Percentiles rank a stretch among this genome's conserved stretches.
Evolutionary conservation across 2,329 filamentous ascomycete genomes (phyloP).

Genomic region (Didymosphaeria variabile): DNA sequence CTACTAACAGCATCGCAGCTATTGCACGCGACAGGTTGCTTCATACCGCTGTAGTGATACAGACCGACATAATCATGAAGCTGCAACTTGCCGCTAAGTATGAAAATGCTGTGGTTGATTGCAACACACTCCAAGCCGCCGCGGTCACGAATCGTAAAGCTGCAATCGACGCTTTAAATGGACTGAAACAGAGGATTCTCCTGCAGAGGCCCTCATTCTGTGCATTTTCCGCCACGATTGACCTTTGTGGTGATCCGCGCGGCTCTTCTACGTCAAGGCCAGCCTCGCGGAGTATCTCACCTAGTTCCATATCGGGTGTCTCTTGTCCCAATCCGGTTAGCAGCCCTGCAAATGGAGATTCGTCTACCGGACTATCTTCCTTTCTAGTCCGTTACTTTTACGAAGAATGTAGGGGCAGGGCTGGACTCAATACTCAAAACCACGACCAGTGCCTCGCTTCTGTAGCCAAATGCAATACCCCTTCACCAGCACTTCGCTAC

Average conservation of each 20-base stretch:
- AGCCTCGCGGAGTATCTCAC: constrained; percentile 25
- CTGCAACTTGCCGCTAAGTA: constrained; percentile 50
- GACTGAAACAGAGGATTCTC: constrained; percentile 50
- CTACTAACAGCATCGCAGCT: constrained; percentile 33
- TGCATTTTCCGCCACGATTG: constrained; percentile 21
- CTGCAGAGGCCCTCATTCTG: constrained; percentile 32
- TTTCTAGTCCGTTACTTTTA: constrained; percentile 35
- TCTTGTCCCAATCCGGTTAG: constrained; percentile 34
- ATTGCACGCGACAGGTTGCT: constrained; percentile 48
- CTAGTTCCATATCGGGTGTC: constrained; percentile 21
- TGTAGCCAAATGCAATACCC: constrained; percentile 21
- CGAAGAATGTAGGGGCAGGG: constrained; percentile 27
- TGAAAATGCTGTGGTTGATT: constrained; percentile 45
- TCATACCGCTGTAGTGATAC: constrained; percentile 51
- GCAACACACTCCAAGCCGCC: constrained; percentile 48
- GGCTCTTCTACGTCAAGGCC: constrained; percentile 24
- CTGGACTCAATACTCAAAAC: constrained; percentile 19
- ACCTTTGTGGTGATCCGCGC: constrained; percentile 12
- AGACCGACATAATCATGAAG: constrained; percentile 51
- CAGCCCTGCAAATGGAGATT: constrained; percentile 22
- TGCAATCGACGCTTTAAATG: constrained; percentile 45
- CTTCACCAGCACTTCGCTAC: constrained; percentile 35
- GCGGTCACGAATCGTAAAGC: constrained; percentile 47
- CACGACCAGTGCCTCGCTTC: constrained; percentile 15
- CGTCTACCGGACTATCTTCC: constrained; percentile 26